phyloP scores from a whole-genome alignment of 2,329 filamentous ascomycete species.

The Trichoderma endophyticum region DNA sequence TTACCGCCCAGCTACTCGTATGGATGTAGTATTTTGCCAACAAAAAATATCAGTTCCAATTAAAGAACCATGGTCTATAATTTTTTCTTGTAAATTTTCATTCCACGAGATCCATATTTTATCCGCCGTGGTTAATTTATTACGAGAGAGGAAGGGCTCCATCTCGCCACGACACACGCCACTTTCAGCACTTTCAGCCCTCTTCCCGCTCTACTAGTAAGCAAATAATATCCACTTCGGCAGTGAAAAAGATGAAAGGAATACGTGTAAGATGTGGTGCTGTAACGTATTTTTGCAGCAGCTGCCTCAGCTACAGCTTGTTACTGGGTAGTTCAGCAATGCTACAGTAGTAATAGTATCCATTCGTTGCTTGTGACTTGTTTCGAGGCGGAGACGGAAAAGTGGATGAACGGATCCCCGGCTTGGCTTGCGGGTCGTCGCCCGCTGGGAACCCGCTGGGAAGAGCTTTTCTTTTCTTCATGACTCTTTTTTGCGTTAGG shows the following conservation, averaged over 20 bases:
- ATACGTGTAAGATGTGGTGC: too few species aligned
- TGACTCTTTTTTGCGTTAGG: background rate
- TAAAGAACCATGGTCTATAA: background rate
- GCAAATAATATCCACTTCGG: background rate
- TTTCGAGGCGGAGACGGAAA: background rate
- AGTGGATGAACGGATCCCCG: slow-evolving; percentile 2
- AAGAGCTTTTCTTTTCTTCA: background rate
- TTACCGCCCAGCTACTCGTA: background rate
- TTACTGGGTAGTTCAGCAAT: background rate
- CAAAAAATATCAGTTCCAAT: background rate
- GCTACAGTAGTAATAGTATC: background rate
- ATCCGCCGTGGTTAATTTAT: background rate
- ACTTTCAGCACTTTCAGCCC: background rate
- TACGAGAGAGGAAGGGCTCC: background rate
- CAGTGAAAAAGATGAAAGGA: background rate
- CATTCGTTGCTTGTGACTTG: background rate
- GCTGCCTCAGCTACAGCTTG: background rate
- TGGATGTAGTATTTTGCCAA: background rate
- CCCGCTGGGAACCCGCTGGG: background rate
- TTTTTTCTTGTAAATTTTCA: background rate
- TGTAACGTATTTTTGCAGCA: too few species aligned
- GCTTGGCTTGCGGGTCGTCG: background rate
- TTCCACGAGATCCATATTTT: background rate
- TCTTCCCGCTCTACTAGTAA: too few species aligned
- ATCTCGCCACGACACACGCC: background rate